Evolutionary conservation across 2,329 filamentous ascomycete species (phyloP).

Genomic region (Penicillium hordei): DNA sequence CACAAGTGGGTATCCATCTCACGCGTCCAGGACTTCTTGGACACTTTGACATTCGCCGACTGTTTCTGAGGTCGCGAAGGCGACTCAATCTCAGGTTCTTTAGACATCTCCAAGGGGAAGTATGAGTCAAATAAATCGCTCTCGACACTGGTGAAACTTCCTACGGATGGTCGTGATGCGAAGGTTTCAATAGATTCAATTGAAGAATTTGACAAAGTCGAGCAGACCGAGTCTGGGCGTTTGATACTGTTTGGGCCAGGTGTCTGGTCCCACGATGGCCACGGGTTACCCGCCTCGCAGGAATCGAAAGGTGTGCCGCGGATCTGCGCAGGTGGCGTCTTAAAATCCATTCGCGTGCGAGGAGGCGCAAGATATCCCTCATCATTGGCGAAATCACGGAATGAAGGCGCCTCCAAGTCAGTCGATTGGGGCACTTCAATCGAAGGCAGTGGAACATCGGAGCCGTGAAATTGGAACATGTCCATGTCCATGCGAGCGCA

Average conservation of each 20-base stretch:
- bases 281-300: slow-evolving; percentile 26
- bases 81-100: slow-evolving; percentile 41
- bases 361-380: slow-evolving; percentile 43
- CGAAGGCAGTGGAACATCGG: slow-evolving; percentile 46
- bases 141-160: slow-evolving; percentile 62
- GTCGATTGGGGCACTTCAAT: slow-evolving; percentile 40
- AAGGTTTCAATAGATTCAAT: slow-evolving; percentile 59
- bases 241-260: slow-evolving; percentile 47
- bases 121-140: slow-evolving; percentile 60
- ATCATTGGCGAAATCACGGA: slow-evolving; percentile 29
- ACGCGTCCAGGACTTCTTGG: slow-evolving; percentile 51
- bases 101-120: slow-evolving; percentile 43
- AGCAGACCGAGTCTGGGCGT: slow-evolving; percentile 59
- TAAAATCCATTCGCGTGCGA: slow-evolving; percentile 39
- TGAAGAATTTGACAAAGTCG: slow-evolving; percentile 62
- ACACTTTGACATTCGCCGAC: slow-evolving; percentile 20
- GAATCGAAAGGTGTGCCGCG: slow-evolving; percentile 38
- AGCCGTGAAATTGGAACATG: slow-evolving; percentile 33
- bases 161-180: slow-evolving; percentile 56
- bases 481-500: slow-evolving; percentile 38
- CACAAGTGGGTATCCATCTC: slow-evolving; percentile 67
- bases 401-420: slow-evolving; percentile 28
- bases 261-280: slow-evolving; percentile 35
- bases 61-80: slow-evolving; percentile 37
- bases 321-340: slow-evolving; percentile 49